phyloP scores from a whole-genome alignment of 768 basidiomycete species.

The Aureoboletus auriporus region DNA sequence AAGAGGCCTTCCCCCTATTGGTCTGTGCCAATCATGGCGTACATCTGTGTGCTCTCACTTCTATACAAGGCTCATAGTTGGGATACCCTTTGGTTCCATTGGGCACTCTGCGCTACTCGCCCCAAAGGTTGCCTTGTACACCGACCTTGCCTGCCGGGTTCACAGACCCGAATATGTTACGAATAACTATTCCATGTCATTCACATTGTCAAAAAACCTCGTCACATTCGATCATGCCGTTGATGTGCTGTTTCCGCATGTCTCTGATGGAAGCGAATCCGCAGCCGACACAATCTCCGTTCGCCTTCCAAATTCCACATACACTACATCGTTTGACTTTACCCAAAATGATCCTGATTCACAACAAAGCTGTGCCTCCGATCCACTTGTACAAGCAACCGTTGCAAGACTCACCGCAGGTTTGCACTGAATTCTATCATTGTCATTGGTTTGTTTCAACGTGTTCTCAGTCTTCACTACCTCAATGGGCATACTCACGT shows the following conservation, averaged over 20 bases:
- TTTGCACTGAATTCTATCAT: constrained; percentile 26
- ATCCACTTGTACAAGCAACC: constrained; percentile 70
- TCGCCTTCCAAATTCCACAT: constrained; percentile 1
- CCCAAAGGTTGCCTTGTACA: constrained; percentile 71
- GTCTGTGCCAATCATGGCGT: constrained; percentile 37
- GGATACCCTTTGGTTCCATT: constrained; percentile 51
- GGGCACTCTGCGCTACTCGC: constrained; percentile 58
- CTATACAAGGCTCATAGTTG: constrained; percentile 50
- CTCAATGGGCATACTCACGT: constrained; percentile 67
- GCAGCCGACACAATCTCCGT: not conserved
- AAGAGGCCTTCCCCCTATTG: constrained; percentile 70
- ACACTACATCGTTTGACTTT: not conserved
- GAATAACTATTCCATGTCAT: not conserved
- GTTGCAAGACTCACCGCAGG: constrained; percentile 64
- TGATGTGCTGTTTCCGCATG: no score
- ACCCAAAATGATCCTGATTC: not conserved
- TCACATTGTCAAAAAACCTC: not conserved
- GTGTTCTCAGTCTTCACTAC: constrained; percentile 52
- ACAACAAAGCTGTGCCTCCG: constrained; percentile 48
- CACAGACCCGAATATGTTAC: constrained; percentile 54
- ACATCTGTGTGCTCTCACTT: not conserved
- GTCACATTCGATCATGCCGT: not conserved
- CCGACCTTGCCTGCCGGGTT: constrained; percentile 65
- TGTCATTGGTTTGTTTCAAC: not conserved
- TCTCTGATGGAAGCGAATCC: not conserved